Base-by-base conservation (phyloP, 2,329 filamentous ascomycete species). In the Cercospora sesami region DNA sequence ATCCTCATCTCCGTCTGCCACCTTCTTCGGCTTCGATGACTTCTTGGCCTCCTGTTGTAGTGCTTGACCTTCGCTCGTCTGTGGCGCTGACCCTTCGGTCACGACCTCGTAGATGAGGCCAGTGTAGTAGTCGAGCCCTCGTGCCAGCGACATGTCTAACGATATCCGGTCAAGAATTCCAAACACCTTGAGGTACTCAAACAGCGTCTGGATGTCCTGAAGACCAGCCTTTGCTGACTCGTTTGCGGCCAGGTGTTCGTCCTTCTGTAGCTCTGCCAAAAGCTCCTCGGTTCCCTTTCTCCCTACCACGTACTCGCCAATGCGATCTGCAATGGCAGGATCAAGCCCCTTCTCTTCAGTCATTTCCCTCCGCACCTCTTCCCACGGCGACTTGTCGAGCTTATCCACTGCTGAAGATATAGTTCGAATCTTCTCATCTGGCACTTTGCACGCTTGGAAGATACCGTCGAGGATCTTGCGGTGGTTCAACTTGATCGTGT, bases 381-480 rank as follows among this genome's bases (percentile, higher is more conserved):
- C 86, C 94, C 94, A 97, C 1, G 93, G 91, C 31, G 80, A 78
- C 79, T 98, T 98, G 81, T 97, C 94, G 64, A 98, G 84, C 84
- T 98, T 98, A 83, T 98, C 94, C 58, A 98, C 94, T 1, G 94
- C 94, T 26, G 91, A 95, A 45, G 91, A 95, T 76, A 97, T 97
- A 31, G 91, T 88, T 65, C 94, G 88, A 73, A 96, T 91, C 84
- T 96, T 94, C 66, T 96, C 91, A 67, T 87, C 83, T 1, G 94
- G 92, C 14, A 98, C 94, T 71, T 94, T 94, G 74, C 92, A 94
- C 30, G 97, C 92, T 78, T 92, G 87, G 80, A 98, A 97, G 73
- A 97, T 87, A 67, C 94, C 94, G 75, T 97, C 94, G 16, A 98
- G 85, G 60, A 97, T 94, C 81, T 96, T 94, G 73, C 94, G 87